phyloP scores from a whole-genome alignment of 169 alveolate species.

The Theileria luwenshuni region DNA sequence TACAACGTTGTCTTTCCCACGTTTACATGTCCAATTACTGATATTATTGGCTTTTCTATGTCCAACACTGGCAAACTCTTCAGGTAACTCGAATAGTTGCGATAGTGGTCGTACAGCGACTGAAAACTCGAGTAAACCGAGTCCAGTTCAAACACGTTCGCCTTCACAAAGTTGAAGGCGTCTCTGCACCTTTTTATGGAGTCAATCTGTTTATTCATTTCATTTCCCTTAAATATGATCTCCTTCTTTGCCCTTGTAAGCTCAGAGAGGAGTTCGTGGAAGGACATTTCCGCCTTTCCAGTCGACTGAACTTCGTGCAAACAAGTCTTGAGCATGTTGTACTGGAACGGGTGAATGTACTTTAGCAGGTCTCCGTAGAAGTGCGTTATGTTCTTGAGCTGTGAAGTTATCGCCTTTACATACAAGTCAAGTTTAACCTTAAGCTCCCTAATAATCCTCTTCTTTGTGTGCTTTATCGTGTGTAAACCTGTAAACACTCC shows the following conservation, averaged over 20 bases:
- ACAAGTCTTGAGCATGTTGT: slow-evolving; percentile 53
- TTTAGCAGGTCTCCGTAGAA: slow-evolving; percentile 43
- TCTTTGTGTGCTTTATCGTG: slow-evolving; percentile 54
- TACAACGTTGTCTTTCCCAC: slow-evolving; percentile 63
- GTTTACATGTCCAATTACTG: slow-evolving; percentile 62
- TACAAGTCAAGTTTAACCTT: slow-evolving; percentile 65
- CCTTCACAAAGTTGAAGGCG: slow-evolving; percentile 60
- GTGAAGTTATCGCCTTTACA: slow-evolving; percentile 59
- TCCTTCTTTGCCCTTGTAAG: slow-evolving; percentile 21
- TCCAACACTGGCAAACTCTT: slow-evolving; percentile 46
- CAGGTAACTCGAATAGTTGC: slow-evolving; percentile 27
- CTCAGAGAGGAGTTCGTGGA: slow-evolving; percentile 37
- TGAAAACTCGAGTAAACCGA: slow-evolving; percentile 32
- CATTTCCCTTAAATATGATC: slow-evolving; percentile 31
- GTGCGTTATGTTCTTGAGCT: slow-evolving; percentile 47
- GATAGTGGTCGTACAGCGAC: slow-evolving; percentile 28
- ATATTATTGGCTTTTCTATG: slow-evolving; percentile 44
- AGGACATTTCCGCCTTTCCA: slow-evolving; percentile 20
- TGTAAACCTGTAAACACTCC: slow-evolving; percentile 67
- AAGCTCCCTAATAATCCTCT: slow-evolving; percentile 56
- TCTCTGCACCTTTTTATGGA: slow-evolving; percentile 48
- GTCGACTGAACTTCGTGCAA: slow-evolving; percentile 32
- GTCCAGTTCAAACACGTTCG: slow-evolving; percentile 50
- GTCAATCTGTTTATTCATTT: slow-evolving; percentile 35
- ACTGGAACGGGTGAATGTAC: slow-evolving; percentile 71